phyloP scores from a whole-genome alignment of 495 filamentous ascomycete genomes.

The Jackrogersella minutella region DNA sequence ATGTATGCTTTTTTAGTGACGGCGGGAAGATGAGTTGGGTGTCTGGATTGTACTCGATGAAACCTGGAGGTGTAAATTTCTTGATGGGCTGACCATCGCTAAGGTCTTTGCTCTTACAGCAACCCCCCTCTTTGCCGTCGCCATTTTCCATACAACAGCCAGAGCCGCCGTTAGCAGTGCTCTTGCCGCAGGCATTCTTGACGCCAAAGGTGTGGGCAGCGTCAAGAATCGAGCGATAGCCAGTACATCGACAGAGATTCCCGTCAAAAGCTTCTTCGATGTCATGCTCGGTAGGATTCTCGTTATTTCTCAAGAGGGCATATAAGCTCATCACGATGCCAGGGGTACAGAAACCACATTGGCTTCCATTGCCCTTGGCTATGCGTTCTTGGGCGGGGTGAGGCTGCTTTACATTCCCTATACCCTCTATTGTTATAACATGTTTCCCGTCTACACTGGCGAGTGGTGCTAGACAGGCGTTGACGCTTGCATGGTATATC shows the following conservation, averaged over 20 bases:
- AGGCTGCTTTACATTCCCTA: constrained; percentile 85
- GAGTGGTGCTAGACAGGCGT: constrained; percentile 92
- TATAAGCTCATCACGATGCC: constrained; percentile 97
- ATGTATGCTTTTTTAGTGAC: constrained; percentile 78
- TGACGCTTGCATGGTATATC: constrained; percentile 91
- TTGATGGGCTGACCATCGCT: constrained; percentile 65
- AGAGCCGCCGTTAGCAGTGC: constrained; percentile 65
- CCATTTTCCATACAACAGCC: constrained; percentile 76
- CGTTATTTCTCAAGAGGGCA: constrained; percentile 79
- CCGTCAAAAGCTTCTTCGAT: constrained; percentile 94
- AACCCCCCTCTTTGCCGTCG: constrained; percentile 56
- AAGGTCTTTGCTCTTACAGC: constrained; percentile 61
- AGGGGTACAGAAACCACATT: constrained; percentile 90
- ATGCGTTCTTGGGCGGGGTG: constrained; percentile 94
- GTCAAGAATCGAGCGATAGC: constrained; percentile 92
- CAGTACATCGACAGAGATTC: constrained; percentile 94
- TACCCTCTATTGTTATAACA: constrained; percentile 98
- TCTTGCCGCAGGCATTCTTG: constrained; percentile 62
- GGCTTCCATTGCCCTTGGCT: constrained; percentile 73
- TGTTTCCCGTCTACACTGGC: constrained; percentile 96
- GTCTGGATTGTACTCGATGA: constrained; percentile 91
- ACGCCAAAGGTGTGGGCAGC: constrained; percentile 80
- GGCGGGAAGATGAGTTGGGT: constrained; percentile 97
- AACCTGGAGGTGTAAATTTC: constrained; percentile 79
- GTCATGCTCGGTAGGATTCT: constrained; percentile 72